Percentiles rank a stretch among this genome's conserved stretches.
Conservation (phyloP, 1,139 yeast genomes). For the Debaryomycetaceae sp. region DNA sequence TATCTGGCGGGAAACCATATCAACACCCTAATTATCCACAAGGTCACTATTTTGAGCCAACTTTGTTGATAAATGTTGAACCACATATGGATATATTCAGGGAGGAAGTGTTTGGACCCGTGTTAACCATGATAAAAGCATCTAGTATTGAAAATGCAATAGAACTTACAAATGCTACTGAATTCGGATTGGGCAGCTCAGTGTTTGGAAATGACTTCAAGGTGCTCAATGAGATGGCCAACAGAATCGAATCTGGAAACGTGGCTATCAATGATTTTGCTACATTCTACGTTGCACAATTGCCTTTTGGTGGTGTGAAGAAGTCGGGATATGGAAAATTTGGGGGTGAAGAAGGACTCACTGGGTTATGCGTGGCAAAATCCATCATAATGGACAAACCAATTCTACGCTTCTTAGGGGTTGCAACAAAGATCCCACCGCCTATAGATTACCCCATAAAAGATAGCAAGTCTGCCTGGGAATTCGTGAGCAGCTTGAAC, state of each 20-base stretch:
- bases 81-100: slow-evolving; percentile 75
- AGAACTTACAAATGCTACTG: slow-evolving; percentile 78
- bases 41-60: slow-evolving; percentile 91
- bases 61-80: slow-evolving; percentile 78
- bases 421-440: slow-evolving; percentile 80
- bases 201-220: slow-evolving; percentile 66
- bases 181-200: slow-evolving; percentile 87
- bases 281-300: slow-evolving; percentile 88
- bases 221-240: slow-evolving; percentile 60
- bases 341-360: slow-evolving; percentile 94
- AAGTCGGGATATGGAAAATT: slow-evolving; percentile 96
- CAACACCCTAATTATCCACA: slow-evolving; percentile 90
- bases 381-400: slow-evolving; percentile 82
- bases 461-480: slow-evolving; percentile 82
- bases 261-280: slow-evolving; percentile 98
- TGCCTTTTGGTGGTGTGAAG: slow-evolving; percentile 92
- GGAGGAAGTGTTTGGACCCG: slow-evolving; percentile 92
- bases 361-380: slow-evolving; percentile 83
- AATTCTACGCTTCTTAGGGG: slow-evolving; percentile 51
- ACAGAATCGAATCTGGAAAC: slow-evolving; percentile 71
- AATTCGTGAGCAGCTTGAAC: slow-evolving; percentile 75
- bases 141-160: slow-evolving; percentile 63
- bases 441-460: slow-evolving; percentile 89
- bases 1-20: slow-evolving; percentile 76
- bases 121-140: slow-evolving; percentile 76